These are phyloP conservation scores for Craterostigma plantagineum DNA, from an alignment of 257 asterid genomes.

Conservation along the genomic window DNA sequence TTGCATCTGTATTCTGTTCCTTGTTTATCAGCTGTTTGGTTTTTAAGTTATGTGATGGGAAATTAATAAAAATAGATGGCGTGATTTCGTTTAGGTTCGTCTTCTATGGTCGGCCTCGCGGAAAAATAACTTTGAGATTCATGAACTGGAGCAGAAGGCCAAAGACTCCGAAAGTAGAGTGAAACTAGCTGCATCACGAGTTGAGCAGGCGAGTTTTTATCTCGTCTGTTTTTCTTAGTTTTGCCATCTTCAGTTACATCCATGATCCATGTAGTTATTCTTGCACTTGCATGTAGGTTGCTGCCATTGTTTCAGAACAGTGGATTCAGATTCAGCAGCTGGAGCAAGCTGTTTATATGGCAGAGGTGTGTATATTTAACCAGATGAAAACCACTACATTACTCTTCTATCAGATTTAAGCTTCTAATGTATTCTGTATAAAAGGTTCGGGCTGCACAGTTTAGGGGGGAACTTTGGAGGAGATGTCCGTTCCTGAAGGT, in stretches of 20 bases:
- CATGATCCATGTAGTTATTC: no score
- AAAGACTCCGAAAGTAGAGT: conserved; percentile 41
- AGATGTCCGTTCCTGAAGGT: conserved; percentile 65
- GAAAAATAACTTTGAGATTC: conserved; percentile 51
- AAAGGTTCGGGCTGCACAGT: conserved; percentile 37
- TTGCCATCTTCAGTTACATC: background rate
- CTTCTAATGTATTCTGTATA: conserved; percentile 9
- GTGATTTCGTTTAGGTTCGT: conserved; percentile 28
- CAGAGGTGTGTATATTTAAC: conserved; percentile 28
- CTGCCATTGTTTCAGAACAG: conserved; percentile 55
- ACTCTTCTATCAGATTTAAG: conserved; percentile 2
- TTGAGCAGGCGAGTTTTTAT: conserved; percentile 24
- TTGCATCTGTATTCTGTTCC: background rate
- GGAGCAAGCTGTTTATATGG: conserved; percentile 85
- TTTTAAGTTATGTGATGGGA: background rate
- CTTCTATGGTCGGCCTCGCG: conserved; percentile 60
- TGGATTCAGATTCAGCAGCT: conserved; percentile 89
- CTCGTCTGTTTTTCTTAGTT: no score
- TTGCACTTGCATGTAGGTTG: no score
- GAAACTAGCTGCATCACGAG: conserved; percentile 19
- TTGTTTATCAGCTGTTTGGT: background rate
- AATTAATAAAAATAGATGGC: background rate
- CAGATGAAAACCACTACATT: background rate
- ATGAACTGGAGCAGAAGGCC: conserved; percentile 33
- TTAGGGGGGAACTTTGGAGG: conserved; percentile 31